These are phyloP conservation scores for Salvia sclarea DNA, from an alignment of 305 asterid species.

Conservation along the genomic window DNA sequence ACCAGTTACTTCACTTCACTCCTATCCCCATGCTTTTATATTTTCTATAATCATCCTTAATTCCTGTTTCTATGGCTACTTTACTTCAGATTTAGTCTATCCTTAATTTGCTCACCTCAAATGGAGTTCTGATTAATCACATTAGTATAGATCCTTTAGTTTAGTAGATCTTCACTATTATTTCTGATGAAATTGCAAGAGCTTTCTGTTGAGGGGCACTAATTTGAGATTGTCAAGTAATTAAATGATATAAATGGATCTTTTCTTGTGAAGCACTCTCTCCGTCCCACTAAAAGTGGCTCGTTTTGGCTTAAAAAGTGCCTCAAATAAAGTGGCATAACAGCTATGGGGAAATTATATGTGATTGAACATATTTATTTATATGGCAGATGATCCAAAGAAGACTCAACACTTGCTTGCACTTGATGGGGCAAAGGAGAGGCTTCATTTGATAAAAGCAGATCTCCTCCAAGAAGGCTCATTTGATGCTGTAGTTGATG, in stretches of 20 bases:
- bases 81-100: too few species aligned
- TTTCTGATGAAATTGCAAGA: not conserved
- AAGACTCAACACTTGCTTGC: constrained; percentile 51
- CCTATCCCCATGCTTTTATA: too few species aligned
- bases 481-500: constrained; percentile 54
- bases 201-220: not conserved
- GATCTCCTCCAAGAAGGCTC: constrained; percentile 62
- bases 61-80: too few species aligned
- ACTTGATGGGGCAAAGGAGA: constrained; percentile 70
- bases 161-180: not conserved
- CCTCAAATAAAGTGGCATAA: too few species aligned
- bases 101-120: too few species aligned
- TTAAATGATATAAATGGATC: not conserved
- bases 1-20: too few species aligned
- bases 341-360: too few species aligned
- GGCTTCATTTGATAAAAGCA: constrained; percentile 63
- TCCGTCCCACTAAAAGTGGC: too few species aligned
- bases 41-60: too few species aligned
- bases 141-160: not conserved
- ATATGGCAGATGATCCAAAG: constrained; percentile 48
- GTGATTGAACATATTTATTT: too few species aligned
- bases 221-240: not conserved
- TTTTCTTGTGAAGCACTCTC: too few species aligned
- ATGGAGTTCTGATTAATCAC: not conserved
- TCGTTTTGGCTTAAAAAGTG: too few species aligned